Percentiles rank a stretch among this genome's conserved stretches.
Evolutionary conservation across 1,284 basidiomycete species (phyloP).

Genomic region (Sutorius eximius): DNA sequence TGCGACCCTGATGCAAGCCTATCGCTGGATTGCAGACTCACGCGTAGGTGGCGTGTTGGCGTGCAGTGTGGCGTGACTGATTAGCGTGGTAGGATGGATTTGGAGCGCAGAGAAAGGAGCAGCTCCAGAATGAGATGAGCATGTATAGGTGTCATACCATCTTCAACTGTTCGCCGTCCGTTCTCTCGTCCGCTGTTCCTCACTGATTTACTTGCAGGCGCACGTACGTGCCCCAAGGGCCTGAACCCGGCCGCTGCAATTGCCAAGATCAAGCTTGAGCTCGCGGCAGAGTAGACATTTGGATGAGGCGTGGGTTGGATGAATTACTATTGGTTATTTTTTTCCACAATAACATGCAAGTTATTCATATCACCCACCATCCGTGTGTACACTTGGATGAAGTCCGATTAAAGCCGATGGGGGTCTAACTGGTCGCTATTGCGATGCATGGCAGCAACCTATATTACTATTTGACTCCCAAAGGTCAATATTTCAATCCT

Average conservation of each 20-base stretch:
- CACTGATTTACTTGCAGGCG: constrained; percentile 44
- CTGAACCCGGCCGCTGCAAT: constrained; percentile 89
- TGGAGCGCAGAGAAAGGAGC: constrained; percentile 82
- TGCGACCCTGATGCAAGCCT: constrained; percentile 93
- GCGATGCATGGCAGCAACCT: too few species aligned
- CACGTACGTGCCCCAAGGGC: constrained; percentile 94
- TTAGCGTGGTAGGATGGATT: constrained; percentile 64
- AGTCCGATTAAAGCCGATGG: too few species aligned
- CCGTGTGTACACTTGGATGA: too few species aligned
- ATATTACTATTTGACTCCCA: too few species aligned
- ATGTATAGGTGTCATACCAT: constrained; percentile 94
- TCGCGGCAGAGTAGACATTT: constrained; percentile 64
- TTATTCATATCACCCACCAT: background rate
- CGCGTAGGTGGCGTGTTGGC: constrained; percentile 51
- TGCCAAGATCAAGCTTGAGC: constrained; percentile 86
- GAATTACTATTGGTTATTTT: background rate
- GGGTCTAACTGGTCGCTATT: too few species aligned
- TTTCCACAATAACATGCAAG: background rate
- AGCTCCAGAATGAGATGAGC: constrained; percentile 93
- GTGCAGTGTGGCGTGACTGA: background rate
- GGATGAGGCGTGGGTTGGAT: constrained; percentile 4
- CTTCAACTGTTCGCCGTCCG: constrained; percentile 76
- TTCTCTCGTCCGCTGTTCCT: background rate
- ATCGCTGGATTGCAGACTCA: constrained; percentile 98
- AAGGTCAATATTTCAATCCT: too few species aligned